Evolutionary conservation across 805 yeast genomes (phyloP).

Genomic region (Metahyphopichia silvanorum): DNA sequence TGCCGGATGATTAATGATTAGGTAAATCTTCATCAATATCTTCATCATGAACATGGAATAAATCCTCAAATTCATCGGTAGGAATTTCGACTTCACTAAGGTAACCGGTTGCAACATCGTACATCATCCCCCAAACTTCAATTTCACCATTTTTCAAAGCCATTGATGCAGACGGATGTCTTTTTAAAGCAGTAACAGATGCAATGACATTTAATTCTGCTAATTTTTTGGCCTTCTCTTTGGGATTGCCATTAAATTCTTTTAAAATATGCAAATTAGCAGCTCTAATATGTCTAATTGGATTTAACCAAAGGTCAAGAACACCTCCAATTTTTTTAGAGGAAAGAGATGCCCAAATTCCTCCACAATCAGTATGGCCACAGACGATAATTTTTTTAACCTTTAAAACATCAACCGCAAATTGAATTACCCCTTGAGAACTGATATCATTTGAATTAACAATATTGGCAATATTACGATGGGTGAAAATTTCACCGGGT

Average conservation of each 20-base stretch:
- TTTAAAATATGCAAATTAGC: constrained; percentile 51
- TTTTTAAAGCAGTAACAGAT: constrained; percentile 65
- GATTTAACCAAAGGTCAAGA: constrained; percentile 70
- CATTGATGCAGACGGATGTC: constrained; percentile 63
- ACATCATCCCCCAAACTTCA: constrained; percentile 79
- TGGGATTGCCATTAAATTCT: constrained; percentile 44
- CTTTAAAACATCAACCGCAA: constrained; percentile 80
- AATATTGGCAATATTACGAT: constrained; percentile 83
- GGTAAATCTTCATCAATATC: constrained; percentile 2
- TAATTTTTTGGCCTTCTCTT: constrained; percentile 55
- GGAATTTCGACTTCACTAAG: constrained; percentile 42
- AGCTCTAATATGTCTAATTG: constrained; percentile 66
- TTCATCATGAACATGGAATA: constrained; percentile 38
- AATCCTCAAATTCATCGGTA: constrained; percentile 41
- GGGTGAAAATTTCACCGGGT: constrained; percentile 90
- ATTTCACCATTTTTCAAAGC: constrained; percentile 63
- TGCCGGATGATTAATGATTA: constrained; percentile 1
- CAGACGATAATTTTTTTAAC: constrained; percentile 81
- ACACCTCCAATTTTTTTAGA: constrained; percentile 63
- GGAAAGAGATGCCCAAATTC: constrained; percentile 75
- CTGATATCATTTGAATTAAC: constrained; percentile 70
- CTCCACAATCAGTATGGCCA: constrained; percentile 96
- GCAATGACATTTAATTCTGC: constrained; percentile 73
- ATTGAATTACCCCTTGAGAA: constrained; percentile 76
- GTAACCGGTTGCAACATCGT: constrained; percentile 77